Evolutionary conservation across 1,139 yeast species (phyloP), one percentile per base, ranked within the genome.

Genomic region (Yamadazyma kanchanaburiensis): DNA sequence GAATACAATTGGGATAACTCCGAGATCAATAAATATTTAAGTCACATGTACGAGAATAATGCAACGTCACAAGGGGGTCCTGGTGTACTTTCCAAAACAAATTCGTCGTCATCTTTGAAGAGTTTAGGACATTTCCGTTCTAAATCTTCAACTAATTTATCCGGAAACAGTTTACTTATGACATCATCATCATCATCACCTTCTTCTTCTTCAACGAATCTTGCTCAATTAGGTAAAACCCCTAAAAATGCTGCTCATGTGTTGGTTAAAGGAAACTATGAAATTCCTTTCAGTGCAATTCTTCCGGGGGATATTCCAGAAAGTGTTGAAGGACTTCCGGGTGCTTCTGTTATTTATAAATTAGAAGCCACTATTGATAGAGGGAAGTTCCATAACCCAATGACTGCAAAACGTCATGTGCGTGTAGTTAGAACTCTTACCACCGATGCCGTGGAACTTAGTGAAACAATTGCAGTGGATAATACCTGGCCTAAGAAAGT

Each of bases 401-500:
- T 89, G 44, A 48, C 67, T n/a, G 70, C 88, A 15, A 80, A 77
- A 44, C 85, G 80, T 46, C 89, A 81, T 48, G 43, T 94, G 8
- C 73, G 96, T 37, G 80, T 94, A 10, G 77, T 91, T n/a, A 71
- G 98, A 43, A 91, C 98, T 0, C 60, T 89, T 35, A 80, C 95
- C 0, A 75, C 95, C 1, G 97, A 89, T 55, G 77, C 95, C 0
- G 74, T 86, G 2, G 98, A 94, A 49, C 64, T 89, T 25, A 73
- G 94, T 0, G 97, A 91, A 57, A 87, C 97, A 0, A 85, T 88
- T 43, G 88, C 95, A 0, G 95, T 91, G 14, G 96, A 88, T 50
- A 91, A 91, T 53, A 81, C 91, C 0, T 94, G 99, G 99, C 97
- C 98, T 3, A 66, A 77, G 27, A 91, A 91, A 54, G 86, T 91